Evolutionary conservation across 2,329 filamentous ascomycete genomes (phyloP).

Genomic region (Didymella segeticola): DNA sequence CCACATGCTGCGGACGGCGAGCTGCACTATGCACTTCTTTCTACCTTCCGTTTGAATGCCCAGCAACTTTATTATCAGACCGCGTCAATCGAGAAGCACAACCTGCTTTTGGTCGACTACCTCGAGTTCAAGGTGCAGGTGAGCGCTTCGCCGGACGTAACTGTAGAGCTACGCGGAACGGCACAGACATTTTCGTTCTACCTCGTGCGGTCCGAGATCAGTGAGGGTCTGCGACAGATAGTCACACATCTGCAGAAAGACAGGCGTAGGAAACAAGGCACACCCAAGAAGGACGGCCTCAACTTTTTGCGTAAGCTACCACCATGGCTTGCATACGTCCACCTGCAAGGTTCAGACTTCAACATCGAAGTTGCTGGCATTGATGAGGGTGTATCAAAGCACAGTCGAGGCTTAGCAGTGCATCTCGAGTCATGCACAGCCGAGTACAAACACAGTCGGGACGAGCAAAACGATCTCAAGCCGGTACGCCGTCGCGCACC

Average conservation of each 20-base stretch:
- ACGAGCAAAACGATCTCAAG: slow-evolving; percentile 67
- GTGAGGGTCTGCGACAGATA: slow-evolving; percentile 89
- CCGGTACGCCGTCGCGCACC: slow-evolving; percentile 72
- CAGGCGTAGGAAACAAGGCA: slow-evolving; percentile 42
- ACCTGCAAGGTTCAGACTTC: slow-evolving; percentile 86
- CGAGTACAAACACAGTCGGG: slow-evolving; percentile 84
- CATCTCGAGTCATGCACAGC: slow-evolving; percentile 87
- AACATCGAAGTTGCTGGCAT: slow-evolving; percentile 89
- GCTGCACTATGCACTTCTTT: slow-evolving; percentile 83
- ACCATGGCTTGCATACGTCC: slow-evolving; percentile 81
- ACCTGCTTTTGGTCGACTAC: slow-evolving; percentile 85
- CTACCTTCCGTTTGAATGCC: slow-evolving; percentile 81
- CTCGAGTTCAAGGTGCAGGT: slow-evolving; percentile 87
- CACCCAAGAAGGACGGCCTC: slow-evolving; percentile 57
- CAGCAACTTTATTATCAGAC: slow-evolving; percentile 96
- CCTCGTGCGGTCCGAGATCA: slow-evolving; percentile 91
- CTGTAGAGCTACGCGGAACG: slow-evolving; percentile 78
- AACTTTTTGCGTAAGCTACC: slow-evolving; percentile 78
- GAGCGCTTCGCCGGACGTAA: slow-evolving; percentile 83
- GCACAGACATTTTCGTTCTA: slow-evolving; percentile 88
- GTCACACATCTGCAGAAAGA: slow-evolving; percentile 75
- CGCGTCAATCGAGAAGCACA: slow-evolving; percentile 79
- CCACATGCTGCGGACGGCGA: slow-evolving; percentile 89
- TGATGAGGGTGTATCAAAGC: slow-evolving; percentile 80
- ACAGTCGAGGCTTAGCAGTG: slow-evolving; percentile 81